Evolutionary conservation across 106 monocot genomes (phyloP), one percentile per base, ranked within the genome.

Genomic region (Allium cepa): DNA sequence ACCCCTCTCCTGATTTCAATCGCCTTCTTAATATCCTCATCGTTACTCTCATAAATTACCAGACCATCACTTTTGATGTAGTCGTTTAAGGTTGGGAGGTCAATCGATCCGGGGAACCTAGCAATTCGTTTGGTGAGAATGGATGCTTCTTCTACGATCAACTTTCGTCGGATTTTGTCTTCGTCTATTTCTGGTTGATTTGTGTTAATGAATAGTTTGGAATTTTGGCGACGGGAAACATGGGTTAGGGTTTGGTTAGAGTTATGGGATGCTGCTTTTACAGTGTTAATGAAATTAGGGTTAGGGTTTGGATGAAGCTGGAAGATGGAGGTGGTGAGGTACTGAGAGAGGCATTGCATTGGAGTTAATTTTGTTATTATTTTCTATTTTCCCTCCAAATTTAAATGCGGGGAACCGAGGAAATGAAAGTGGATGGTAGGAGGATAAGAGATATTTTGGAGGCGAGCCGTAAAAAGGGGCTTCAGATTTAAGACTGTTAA

Each of bases 41-140:
- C 73, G 49, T 81, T 62, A 53, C 55, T 53, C 11, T n/a, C 46
- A 36, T 36, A 36, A 12, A 76, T 57, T 9, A 46, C 65, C 8
- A 26, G n/a, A 9, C 53, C 56, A 6, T 60, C 12, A 49, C 76
- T 47, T 8, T 55, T 70, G 26, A 47, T 58, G 0, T 55, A 49
- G 7, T 52, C 17, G 13, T n/a, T 57, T 13, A 74, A 53, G 51
- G 69, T 74, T 6, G 92, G 82, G 66, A 79, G 75, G 28, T 79
- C 78, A 14, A 96, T 64, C 14, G 97, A 78, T 27, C 92, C 97
- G 6, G 97, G 97, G 67, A 97, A 97, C 57, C 92, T 75, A 4
- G 84, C 73, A 48, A 53, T 59, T 49, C 97, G 60, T 52, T 69
- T 64, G 4, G 73, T 69, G 17, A 82, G 76, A 22, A 82, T 67